These are phyloP conservation scores for Mychonastes homosphaera DNA, from an alignment of 139 green algal species.

Conservation along the genomic window DNA sequence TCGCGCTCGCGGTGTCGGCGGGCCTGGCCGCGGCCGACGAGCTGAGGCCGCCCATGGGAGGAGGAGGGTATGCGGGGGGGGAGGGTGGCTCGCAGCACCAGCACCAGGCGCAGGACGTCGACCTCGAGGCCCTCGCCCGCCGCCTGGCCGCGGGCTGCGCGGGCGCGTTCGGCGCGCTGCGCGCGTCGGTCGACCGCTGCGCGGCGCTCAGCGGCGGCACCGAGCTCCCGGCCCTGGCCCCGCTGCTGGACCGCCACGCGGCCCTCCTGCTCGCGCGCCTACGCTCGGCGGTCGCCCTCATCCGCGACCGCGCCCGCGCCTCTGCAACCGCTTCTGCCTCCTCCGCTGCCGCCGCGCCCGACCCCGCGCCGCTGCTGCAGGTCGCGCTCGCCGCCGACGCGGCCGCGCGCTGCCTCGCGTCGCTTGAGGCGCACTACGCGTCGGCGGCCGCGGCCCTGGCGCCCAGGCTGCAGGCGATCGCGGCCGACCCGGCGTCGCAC, in stretches of 20 bases:
- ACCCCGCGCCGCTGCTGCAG: no score
- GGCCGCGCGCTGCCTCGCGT: no score
- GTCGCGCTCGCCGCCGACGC: not conserved
- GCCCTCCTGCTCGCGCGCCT: constrained; percentile 1
- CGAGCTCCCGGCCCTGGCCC: constrained; percentile 44
- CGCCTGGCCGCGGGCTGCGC: constrained; percentile 6
- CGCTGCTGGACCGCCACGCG: constrained; percentile 34
- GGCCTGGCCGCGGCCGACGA: no score
- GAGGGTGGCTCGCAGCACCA: no score
- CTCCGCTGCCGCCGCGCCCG: not conserved
- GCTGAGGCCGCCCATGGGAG: no score
- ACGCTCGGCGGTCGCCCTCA: constrained; percentile 6
- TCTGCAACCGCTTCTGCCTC: not conserved
- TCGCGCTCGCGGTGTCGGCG: no score
- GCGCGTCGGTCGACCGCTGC: constrained; percentile 35
- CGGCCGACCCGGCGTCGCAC: not conserved
- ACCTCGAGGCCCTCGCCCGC: constrained; percentile 10
- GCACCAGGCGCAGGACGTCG: constrained; percentile 5
- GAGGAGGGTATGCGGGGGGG: no score
- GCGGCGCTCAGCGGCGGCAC: constrained; percentile 45
- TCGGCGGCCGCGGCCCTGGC: no score
- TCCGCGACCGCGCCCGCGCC: constrained; percentile 1
- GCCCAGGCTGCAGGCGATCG: constrained; percentile 1
- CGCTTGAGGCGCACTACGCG: no score
- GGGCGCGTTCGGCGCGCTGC: constrained; percentile 13